Conservation (phyloP, 108 stramenopile genomes). For the Cyclotella distinguenda region DNA sequence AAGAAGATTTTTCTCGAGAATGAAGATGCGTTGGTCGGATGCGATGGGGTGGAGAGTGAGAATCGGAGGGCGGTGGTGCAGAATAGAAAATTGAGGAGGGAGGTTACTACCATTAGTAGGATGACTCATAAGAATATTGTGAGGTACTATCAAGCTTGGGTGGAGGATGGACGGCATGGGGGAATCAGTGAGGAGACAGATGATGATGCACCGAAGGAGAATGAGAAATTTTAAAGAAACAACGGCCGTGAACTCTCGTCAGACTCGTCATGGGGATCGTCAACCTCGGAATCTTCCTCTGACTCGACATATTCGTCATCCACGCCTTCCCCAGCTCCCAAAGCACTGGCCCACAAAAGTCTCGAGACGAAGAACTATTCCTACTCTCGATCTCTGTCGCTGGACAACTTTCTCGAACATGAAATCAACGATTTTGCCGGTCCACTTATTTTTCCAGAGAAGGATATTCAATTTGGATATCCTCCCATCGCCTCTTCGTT, state of each 20-base stretch:
- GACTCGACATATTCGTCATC: background rate
- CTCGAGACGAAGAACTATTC: background rate
- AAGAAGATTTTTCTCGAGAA: constrained; percentile 75
- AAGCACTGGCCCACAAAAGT: background rate
- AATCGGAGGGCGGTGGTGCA: constrained; percentile 52
- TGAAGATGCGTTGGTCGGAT: constrained; percentile 32
- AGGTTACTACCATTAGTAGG: constrained; percentile 82
- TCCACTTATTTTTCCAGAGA: constrained; percentile 34
- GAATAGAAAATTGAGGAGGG: constrained; percentile 76
- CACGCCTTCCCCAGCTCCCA: background rate
- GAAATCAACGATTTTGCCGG: constrained; percentile 34
- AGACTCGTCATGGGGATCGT: constrained; percentile 19
- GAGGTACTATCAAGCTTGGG: constrained; percentile 81
- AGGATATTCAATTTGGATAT: background rate
- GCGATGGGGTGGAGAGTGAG: background rate
- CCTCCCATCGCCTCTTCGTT: constrained; percentile 1
- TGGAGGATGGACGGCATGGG: constrained; percentile 22
- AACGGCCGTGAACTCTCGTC: constrained; percentile 23
- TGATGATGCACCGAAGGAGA: constrained; percentile 12
- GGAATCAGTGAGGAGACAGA: constrained; percentile 2
- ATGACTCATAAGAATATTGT: constrained; percentile 85
- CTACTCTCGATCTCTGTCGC: constrained; percentile 14
- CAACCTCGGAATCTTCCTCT: background rate
- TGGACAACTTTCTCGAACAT: constrained; percentile 52
- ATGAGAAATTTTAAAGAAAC: constrained; percentile 3